Percentiles rank a stretch among this genome's conserved stretches.
phyloP scores from a whole-genome alignment of 805 yeast species.

The Starmerella sp. region DNA sequence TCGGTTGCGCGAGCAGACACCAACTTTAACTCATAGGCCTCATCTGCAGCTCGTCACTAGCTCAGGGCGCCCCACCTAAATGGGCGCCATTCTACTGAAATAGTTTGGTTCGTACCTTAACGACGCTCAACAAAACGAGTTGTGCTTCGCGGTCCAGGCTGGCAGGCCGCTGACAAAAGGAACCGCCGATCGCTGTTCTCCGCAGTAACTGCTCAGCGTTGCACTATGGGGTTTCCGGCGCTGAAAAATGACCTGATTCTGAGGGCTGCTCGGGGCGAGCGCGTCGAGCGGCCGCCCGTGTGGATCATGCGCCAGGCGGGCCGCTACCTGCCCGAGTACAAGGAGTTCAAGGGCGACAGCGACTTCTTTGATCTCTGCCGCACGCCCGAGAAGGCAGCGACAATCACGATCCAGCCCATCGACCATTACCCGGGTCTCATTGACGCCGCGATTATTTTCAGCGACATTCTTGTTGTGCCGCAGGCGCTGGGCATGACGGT shows the following conservation, averaged over 20 bases:
- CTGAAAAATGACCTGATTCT: slow-evolving; percentile 81
- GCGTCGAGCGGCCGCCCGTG: slow-evolving; percentile 91
- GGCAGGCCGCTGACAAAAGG: background rate
- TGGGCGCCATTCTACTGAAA: too few relatives aligned
- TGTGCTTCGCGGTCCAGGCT: too few relatives aligned
- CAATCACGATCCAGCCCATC: slow-evolving; percentile 90
- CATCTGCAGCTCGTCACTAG: too few relatives aligned
- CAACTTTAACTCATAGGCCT: too few relatives aligned
- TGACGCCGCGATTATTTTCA: slow-evolving; percentile 94
- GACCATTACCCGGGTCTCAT: slow-evolving; percentile 78
- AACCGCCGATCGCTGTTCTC: background rate
- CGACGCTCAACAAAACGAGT: too few relatives aligned
- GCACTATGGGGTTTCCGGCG: slow-evolving; percentile 35
- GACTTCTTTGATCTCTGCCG: slow-evolving; percentile 95
- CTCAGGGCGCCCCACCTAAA: too few relatives aligned
- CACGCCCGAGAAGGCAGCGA: slow-evolving; percentile 87
- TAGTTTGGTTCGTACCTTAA: too few relatives aligned
- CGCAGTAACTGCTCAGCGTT: background rate
- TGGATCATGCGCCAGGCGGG: slow-evolving; percentile 33
- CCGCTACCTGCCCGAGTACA: slow-evolving; percentile 61
- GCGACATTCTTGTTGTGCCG: slow-evolving; percentile 90
- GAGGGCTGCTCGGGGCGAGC: slow-evolving; percentile 82
- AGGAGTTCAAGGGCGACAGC: slow-evolving; percentile 67
- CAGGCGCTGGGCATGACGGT: slow-evolving; percentile 97
- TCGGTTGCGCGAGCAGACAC: too few relatives aligned